A percentile compares a stretch with the other conserved stretches of the same genome.
Evolutionary conservation across 176 grass and related monocot species (phyloP).

Genomic region (Ensete glaucum): DNA sequence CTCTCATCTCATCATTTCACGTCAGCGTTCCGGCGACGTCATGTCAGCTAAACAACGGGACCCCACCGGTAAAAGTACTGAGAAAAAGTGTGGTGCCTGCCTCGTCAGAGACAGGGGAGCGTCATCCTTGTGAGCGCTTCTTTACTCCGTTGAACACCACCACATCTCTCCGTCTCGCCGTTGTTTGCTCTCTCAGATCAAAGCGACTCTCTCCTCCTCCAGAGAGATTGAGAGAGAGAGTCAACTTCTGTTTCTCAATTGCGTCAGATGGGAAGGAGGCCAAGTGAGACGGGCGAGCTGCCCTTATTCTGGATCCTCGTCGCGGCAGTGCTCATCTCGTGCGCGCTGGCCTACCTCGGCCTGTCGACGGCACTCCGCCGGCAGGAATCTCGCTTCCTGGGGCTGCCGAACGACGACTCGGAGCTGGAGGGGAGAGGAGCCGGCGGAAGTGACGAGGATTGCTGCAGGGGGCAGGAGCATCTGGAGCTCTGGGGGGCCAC

Average conservation of each 20-base stretch:
- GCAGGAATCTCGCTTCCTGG: background rate
- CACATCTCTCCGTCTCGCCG: background rate
- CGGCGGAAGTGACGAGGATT: constrained; percentile 10
- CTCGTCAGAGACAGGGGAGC: too few species aligned
- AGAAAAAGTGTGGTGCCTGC: too few species aligned
- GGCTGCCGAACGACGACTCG: background rate
- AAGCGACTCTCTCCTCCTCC: background rate
- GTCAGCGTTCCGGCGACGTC: too few species aligned
- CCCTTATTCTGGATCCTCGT: background rate
- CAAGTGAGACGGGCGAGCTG: background rate
- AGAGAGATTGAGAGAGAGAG: too few species aligned
- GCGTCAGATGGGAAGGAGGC: constrained; percentile 6
- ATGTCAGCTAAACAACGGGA: too few species aligned
- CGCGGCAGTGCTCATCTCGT: background rate
- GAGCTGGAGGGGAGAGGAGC: background rate
- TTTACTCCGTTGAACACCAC: background rate
- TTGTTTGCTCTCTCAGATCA: background rate
- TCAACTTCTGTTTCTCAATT: background rate
- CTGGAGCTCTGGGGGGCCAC: constrained; percentile 72
- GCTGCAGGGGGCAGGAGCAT: constrained; percentile 46
- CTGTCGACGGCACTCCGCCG: background rate
- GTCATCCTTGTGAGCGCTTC: too few species aligned
- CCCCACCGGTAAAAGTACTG: too few species aligned
- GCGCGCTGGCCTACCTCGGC: background rate
- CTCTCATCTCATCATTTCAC: too few species aligned